A percentile compares a stretch with the other conserved stretches of the same genome.
Conservation (phyloP, 2,329 filamentous ascomycete genomes). For the Cadophora luteo-olivacea region DNA sequence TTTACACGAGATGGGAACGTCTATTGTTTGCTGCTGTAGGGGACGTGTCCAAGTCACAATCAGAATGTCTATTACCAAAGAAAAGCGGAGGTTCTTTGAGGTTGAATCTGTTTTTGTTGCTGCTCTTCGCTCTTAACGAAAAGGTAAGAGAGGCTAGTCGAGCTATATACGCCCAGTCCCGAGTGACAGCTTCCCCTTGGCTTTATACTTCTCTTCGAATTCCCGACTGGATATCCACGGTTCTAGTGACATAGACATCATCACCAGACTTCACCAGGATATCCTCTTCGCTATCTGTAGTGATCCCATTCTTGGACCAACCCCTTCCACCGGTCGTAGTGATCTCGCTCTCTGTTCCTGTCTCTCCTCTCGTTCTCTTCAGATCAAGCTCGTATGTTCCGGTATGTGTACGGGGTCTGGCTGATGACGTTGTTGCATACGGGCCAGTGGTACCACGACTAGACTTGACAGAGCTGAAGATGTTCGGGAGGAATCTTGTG, state of each 20-base stretch:
- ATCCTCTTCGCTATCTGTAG: not conserved
- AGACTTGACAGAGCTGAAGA: not conserved
- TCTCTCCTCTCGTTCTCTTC: not conserved
- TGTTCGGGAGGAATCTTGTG: not conserved
- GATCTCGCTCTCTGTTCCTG: not conserved
- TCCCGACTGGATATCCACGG: not conserved
- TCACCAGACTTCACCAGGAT: not conserved
- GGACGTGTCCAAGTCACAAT: not conserved
- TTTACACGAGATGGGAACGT: too few species aligned
- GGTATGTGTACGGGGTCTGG: not conserved
- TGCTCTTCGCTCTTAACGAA: too few species aligned
- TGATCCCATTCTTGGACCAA: not conserved
- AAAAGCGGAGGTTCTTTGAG: too few species aligned
- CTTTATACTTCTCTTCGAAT: not conserved
- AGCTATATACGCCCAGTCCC: too few species aligned
- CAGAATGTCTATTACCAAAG: slow-evolving; percentile 14
- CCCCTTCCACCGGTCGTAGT: not conserved
- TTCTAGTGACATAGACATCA: not conserved
- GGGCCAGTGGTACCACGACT: not conserved
- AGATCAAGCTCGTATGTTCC: not conserved
- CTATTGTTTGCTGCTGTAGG: slow-evolving; percentile 8
- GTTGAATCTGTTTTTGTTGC: too few species aligned
- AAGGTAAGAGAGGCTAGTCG: too few species aligned
- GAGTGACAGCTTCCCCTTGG: too few species aligned
- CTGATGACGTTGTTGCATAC: not conserved